Base-by-base conservation (phyloP, 73 alveolate genomes). In the Tetrahymena thermophila region DNA sequence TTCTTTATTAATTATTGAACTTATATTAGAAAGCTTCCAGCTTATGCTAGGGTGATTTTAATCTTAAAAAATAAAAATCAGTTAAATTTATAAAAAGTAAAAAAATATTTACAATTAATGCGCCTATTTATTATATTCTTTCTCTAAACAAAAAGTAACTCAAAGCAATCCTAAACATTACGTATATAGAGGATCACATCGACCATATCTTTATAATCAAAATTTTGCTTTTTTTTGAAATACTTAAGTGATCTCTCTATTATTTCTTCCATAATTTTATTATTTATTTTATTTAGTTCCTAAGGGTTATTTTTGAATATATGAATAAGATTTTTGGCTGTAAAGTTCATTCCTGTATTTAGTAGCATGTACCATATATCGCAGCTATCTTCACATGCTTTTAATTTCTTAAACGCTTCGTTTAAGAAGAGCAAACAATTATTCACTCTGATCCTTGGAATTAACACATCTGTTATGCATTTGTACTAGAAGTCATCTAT, bases 351-450 rank as follows among this genome's bases (percentile, higher is more conserved):
- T 31, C 97, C 93, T 14, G 94, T 93, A 89, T 95, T 95, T 84
- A 95, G 50, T 94, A 95, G 93, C 95, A 50, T 34, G 58, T 95
- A 95, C 97, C 97, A 95, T 8, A 95, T 94, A 35, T 95, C 97
- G 42, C 94, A 94, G 15, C 95, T 85, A 85, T 95, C 96, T 93
- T 95, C 97, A 56, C 97, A 95, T 5, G 97, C 97, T 43, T 95
- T 95, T 94, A 95, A 35, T 57, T 95, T 95, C 94, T 95, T 95
- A 93, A 95, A 95, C 55, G 97, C 97, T 38, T 95, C 97, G 89
- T 95, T 95, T 38, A 95, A 95, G 25, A 95, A 95, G 21, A 95
- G 38, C 31, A 95, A 56, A 94, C 97, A 95, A 85, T 95, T 95
- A 35, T 43, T 31, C 42, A 89, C 94, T 34, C 94, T 50, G 15